Percentiles rank a stretch among this genome's conserved stretches.
phyloP scores from a whole-genome alignment of 2,329 filamentous ascomycete genomes.

The Penicillium sp. region DNA sequence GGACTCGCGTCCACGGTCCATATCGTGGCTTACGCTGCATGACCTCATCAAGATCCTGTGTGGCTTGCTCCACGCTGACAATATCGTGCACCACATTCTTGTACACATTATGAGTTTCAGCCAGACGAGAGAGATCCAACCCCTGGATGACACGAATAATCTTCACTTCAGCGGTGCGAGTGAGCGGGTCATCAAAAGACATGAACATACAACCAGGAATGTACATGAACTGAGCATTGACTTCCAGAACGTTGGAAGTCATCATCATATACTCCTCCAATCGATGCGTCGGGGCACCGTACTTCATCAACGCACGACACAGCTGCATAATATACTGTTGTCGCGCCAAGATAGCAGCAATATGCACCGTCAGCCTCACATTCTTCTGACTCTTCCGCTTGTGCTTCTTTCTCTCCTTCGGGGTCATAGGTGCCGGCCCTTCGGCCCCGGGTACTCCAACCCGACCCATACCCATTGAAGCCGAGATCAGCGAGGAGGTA shows the following conservation, averaged over 20 bases:
- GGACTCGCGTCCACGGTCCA: slow-evolving; percentile 53
- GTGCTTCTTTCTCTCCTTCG: slow-evolving; percentile 25
- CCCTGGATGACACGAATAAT: slow-evolving; percentile 42
- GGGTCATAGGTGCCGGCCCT: slow-evolving; percentile 15
- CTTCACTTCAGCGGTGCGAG: slow-evolving; percentile 46
- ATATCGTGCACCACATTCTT: slow-evolving; percentile 47
- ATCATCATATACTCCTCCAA: slow-evolving; percentile 81
- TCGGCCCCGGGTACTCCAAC: slow-evolving; percentile 24
- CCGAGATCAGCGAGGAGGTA: slow-evolving; percentile 28
- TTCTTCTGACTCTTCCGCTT: slow-evolving; percentile 44
- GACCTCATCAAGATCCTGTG: slow-evolving; percentile 48
- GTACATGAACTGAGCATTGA: slow-evolving; percentile 84
- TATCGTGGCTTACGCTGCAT: slow-evolving; percentile 58
- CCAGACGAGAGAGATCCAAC: slow-evolving; percentile 43
- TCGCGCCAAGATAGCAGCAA: slow-evolving; percentile 65
- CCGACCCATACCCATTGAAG: slow-evolving; percentile 27
- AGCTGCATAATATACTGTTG: slow-evolving; percentile 33
- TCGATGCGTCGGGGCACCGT: slow-evolving; percentile 31
- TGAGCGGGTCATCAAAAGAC: slow-evolving; percentile 61
- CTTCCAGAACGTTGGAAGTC: slow-evolving; percentile 79
- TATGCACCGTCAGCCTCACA: slow-evolving; percentile 57
- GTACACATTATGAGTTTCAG: slow-evolving; percentile 44
- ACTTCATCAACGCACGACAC: slow-evolving; percentile 31
- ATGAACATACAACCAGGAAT: slow-evolving; percentile 57
- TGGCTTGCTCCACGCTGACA: slow-evolving; percentile 42